Conservation (phyloP, 176 grass and related monocot genomes). For the Carex pumila region DNA sequence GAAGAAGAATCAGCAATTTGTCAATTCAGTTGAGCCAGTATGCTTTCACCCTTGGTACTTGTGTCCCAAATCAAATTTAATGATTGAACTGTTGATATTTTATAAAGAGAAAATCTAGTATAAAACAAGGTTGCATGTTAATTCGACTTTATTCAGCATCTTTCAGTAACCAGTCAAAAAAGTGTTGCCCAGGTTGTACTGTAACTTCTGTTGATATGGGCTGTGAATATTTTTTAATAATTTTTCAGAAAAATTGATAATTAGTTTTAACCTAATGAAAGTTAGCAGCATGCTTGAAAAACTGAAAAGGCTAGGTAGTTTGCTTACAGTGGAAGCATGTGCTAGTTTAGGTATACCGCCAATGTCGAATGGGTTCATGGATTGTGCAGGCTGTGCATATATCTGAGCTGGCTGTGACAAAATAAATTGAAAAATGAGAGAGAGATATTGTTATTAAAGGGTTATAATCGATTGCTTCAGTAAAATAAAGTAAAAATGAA, state of each 20-base stretch:
- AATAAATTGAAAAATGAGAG: background rate
- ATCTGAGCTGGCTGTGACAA: slow-evolving; percentile 11
- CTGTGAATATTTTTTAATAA: background rate
- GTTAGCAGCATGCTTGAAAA: background rate
- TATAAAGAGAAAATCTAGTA: background rate
- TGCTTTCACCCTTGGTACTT: background rate
- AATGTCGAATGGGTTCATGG: slow-evolving; percentile 33
- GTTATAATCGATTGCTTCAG: background rate
- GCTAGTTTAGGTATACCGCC: slow-evolving; percentile 14
- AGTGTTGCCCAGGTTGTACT: background rate
- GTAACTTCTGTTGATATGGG: background rate
- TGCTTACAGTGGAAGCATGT: slow-evolving; percentile 42
- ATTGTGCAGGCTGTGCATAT: slow-evolving; percentile 14
- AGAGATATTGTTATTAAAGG: background rate
- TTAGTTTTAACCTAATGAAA: background rate
- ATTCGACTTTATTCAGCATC: background rate
- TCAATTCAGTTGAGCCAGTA: background rate
- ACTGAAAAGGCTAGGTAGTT: too few relatives aligned
- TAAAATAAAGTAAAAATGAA: background rate
- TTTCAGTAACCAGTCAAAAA: background rate
- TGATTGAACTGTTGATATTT: background rate
- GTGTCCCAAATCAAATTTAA: background rate
- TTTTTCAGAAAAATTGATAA: too few relatives aligned
- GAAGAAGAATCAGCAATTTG: background rate
- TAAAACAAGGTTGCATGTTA: background rate